Base-by-base conservation (phyloP, 139 green algal genomes). In the Coelastrella sp. region DNA sequence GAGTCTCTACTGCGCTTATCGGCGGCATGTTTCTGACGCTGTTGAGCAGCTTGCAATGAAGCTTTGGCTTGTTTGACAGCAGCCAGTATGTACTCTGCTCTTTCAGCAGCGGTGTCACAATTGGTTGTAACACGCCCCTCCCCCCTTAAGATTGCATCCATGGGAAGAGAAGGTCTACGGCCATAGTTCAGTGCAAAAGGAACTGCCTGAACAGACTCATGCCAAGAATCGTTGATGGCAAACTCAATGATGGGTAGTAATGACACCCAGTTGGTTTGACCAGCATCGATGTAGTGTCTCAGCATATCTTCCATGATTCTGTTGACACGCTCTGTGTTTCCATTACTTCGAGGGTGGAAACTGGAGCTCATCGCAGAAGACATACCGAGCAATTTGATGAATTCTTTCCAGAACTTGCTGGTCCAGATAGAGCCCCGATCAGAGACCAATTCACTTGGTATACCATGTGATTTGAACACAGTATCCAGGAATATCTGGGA, bases 261-360 rank as follows among this genome's bases (percentile, higher is more conserved):
- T 1, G 80, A 19, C 38, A 92, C 92, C 92, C 92, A 96, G 38
- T 93, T 81, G 19, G 72, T 57, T 43, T 90, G 79, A 0, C 53
- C 15, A 25, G 50, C 15, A 41, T 60, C 48, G 0, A 93, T 79
- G 57, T 88, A 93, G 25, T 83, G 41, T 2, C 91, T 53, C 7
- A 95, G 68, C 45, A 90, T 87, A 13, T 96, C 92, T 45, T 96
- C 75, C 4, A 95, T 27, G 0, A 87, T 48, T 0, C 90, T 84
- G 51, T 95, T 93, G 0, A 84, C 84, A 25, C 91, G 88, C 51
- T 96, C 94, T 7, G 90, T 94, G 68, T 96, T 89, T 0, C 93
- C 92, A 82, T 95, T 90, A 8, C 60, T 80, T 32, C 80, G 79
- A 7, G 86, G 76, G 23, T 85, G 75, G 64, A 63, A 89, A 2